phyloP scores from a whole-genome alignment of 352 stramenopile genomes.

The Globisporangium spiculum region DNA sequence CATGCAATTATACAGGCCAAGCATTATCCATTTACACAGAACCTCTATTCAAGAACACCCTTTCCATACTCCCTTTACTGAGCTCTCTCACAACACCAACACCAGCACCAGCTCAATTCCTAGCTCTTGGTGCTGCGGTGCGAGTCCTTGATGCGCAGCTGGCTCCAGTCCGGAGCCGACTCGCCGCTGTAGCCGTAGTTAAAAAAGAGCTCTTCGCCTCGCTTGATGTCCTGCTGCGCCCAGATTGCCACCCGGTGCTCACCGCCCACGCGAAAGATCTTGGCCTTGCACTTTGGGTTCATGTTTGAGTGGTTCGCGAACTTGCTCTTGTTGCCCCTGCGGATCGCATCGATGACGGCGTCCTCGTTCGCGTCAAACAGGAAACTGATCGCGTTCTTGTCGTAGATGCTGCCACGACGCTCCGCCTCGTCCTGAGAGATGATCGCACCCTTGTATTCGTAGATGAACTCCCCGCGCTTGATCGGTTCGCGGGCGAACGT shows the following conservation, averaged over 20 bases:
- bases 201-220: constrained; percentile 74
- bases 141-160: constrained; percentile 42
- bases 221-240: constrained; percentile 84
- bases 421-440: constrained; percentile 72
- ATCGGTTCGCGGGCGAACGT: constrained; percentile 60
- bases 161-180: constrained; percentile 61
- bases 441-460: constrained; percentile 63
- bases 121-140: constrained; percentile 8
- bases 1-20: background rate
- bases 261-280: constrained; percentile 78
- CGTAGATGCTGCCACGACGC: constrained; percentile 79
- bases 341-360: constrained; percentile 86
- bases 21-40: background rate
- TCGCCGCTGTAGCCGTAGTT: constrained; percentile 67
- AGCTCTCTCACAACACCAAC: no score
- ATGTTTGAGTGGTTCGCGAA: constrained; percentile 82
- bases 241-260: constrained; percentile 92
- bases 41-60: background rate
- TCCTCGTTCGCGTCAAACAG: constrained; percentile 92
- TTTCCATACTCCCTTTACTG: background rate
- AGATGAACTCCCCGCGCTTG: constrained; percentile 66
- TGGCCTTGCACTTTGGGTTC: constrained; percentile 78
- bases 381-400: constrained; percentile 85
- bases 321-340: constrained; percentile 92
- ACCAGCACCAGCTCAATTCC: background rate